Percentiles rank a stretch among this genome's conserved stretches.
These are phyloP conservation scores for Pseudogymnoascus sp. DNA, from an alignment of 2,329 filamentous ascomycete genomes.

Conservation along the genomic window DNA sequence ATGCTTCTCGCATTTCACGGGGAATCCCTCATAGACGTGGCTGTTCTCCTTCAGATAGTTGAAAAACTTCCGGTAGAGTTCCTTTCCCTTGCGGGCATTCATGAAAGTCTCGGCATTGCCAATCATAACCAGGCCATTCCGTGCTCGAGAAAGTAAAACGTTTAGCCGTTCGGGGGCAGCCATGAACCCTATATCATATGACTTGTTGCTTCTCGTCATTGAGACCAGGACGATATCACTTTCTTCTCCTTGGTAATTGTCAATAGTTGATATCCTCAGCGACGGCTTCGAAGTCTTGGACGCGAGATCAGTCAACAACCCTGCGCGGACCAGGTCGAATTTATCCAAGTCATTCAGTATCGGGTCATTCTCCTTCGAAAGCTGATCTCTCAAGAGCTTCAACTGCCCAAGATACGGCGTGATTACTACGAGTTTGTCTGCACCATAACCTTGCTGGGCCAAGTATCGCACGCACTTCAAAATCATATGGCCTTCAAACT, in stretches of 20 bases:
- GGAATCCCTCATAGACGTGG: slow-evolving; percentile 53
- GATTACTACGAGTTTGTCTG: slow-evolving; percentile 57
- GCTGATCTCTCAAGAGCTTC: slow-evolving; percentile 43
- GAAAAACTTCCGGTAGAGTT: slow-evolving; percentile 52
- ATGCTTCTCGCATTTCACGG: slow-evolving; percentile 53
- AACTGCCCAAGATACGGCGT: slow-evolving; percentile 69
- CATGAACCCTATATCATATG: slow-evolving; percentile 65
- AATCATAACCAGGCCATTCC: slow-evolving; percentile 59
- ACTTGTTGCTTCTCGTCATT: slow-evolving; percentile 57
- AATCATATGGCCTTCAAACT: slow-evolving; percentile 59
- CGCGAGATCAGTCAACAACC: slow-evolving; percentile 47
- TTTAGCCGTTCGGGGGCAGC: slow-evolving; percentile 57
- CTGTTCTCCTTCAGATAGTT: slow-evolving; percentile 43
- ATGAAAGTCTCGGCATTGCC: slow-evolving; percentile 63
- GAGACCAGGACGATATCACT: slow-evolving; percentile 63
- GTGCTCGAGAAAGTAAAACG: slow-evolving; percentile 60
- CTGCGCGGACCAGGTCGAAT: slow-evolving; percentile 53
- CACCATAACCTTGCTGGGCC: slow-evolving; percentile 62
- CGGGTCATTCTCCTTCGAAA: slow-evolving; percentile 53
- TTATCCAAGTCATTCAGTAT: slow-evolving; percentile 63
- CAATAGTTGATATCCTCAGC: slow-evolving; percentile 60
- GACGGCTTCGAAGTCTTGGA: slow-evolving; percentile 43
- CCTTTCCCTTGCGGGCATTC: slow-evolving; percentile 47
- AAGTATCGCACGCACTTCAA: slow-evolving; percentile 59
- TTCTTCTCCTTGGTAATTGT: slow-evolving; percentile 75